Evolutionary conservation across 192 early-diverging fungal genomes (phyloP).

Genomic region (Chytriomyces sp.): DNA sequence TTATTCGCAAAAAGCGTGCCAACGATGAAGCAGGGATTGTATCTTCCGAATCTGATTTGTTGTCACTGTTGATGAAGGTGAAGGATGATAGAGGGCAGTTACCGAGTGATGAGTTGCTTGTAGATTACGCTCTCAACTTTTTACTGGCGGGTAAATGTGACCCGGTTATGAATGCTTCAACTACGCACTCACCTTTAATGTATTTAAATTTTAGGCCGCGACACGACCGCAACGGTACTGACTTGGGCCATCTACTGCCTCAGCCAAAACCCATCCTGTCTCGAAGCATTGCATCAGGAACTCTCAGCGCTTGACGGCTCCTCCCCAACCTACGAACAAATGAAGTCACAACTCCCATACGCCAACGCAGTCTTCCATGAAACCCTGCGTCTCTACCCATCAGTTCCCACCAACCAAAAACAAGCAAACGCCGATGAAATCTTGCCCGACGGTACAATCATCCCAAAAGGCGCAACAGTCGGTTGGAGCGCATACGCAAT

Average conservation of each 20-base stretch:
- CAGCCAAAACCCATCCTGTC: slow-evolving; percentile 41
- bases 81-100: slow-evolving; percentile 30
- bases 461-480: slow-evolving; percentile 59
- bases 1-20: slow-evolving; percentile 25
- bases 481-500: slow-evolving; percentile 38
- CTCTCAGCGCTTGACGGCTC: slow-evolving; percentile 17
- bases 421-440: slow-evolving; percentile 60
- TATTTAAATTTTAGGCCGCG: slow-evolving; percentile 33
- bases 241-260: slow-evolving; percentile 60
- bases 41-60: slow-evolving; percentile 7
- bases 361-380: slow-evolving; percentile 64
- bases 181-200: neutral
- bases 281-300: slow-evolving; percentile 36
- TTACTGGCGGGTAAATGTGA: slow-evolving; percentile 41
- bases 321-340: slow-evolving; percentile 41
- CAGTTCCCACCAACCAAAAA: slow-evolving; percentile 67
- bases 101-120: slow-evolving; percentile 38
- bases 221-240: slow-evolving; percentile 64
- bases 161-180: neutral
- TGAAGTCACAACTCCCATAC: slow-evolving; percentile 51
- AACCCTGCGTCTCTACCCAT: slow-evolving; percentile 67
- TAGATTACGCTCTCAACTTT: slow-evolving; percentile 47
- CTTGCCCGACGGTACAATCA: slow-evolving; percentile 62
- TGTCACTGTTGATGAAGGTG: slow-evolving; percentile 40
- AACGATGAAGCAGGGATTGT: neutral